phyloP scores from a whole-genome alignment of 163 green algal species.

The Trebouxia gelatinosa region DNA sequence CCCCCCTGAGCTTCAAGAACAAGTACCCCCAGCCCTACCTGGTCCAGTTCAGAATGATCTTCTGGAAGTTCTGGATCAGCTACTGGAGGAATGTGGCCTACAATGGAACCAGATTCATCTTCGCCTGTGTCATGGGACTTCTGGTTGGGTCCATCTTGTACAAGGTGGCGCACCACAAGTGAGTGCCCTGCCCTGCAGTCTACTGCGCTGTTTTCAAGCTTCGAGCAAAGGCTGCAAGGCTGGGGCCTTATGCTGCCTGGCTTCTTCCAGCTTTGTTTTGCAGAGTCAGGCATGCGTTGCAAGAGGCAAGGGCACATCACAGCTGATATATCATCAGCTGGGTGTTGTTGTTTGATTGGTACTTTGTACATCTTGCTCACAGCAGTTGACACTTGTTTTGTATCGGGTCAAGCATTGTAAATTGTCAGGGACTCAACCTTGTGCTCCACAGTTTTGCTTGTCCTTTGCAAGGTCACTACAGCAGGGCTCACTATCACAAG shows the following conservation, averaged over 20 bases:
- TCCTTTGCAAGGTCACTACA: background rate
- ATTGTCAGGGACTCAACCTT: too few species aligned
- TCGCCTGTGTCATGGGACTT: constrained; percentile 36
- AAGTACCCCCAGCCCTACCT: constrained; percentile 35
- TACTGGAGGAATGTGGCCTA: constrained; percentile 36
- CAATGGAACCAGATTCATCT: constrained; percentile 43
- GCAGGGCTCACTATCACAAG: background rate
- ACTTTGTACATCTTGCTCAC: background rate
- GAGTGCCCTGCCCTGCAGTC: background rate
- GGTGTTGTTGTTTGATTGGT: background rate
- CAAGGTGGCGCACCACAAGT: constrained; percentile 37
- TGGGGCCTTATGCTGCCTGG: too few species aligned
- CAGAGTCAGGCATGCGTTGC: background rate
- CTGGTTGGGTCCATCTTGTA: constrained; percentile 45
- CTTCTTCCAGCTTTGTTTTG: background rate
- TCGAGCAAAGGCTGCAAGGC: too few species aligned
- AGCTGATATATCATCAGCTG: background rate
- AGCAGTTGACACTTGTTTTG: background rate
- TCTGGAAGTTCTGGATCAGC: constrained; percentile 36
- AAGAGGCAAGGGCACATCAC: background rate
- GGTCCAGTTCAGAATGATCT: constrained; percentile 35
- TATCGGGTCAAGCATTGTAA: too few species aligned
- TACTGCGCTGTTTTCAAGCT: too few species aligned
- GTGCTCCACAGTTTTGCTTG: too few species aligned
- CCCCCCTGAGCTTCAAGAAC: constrained; percentile 29